Percentiles rank a stretch among this genome's conserved stretches.
Evolutionary conservation across 768 basidiomycete species (phyloP).

Genomic region (Lentinula sp.): DNA sequence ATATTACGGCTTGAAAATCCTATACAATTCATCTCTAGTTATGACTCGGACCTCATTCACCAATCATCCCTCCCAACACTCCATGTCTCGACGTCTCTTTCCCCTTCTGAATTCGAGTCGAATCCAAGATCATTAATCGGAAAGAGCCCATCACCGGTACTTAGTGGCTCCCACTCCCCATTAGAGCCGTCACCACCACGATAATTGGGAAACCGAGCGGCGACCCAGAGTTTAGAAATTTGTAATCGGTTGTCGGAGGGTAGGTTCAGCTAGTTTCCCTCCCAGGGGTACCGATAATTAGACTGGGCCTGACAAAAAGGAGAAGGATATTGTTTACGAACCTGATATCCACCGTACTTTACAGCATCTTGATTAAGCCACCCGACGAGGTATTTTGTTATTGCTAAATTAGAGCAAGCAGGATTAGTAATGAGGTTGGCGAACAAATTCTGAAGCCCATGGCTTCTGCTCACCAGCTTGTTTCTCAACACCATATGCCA

Average conservation of each 20-base stretch:
- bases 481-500: constrained; percentile 25
- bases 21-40: no score
- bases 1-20: no score
- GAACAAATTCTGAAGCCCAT: no score
- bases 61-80: neutral
- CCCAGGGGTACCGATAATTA: no score
- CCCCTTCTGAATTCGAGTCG: neutral
- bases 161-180: neutral
- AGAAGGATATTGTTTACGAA: neutral
- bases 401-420: constrained; percentile 11
- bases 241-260: neutral
- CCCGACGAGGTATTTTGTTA: constrained; percentile 26
- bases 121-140: neutral
- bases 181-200: no score
- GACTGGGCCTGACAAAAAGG: neutral
- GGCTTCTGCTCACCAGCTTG: constrained; percentile 17
- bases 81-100: neutral
- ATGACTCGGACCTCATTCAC: neutral
- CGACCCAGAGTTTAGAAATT: neutral
- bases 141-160: neutral
- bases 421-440: no score
- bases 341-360: constrained; percentile 31
- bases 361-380: constrained; percentile 35
- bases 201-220: neutral
- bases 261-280: neutral